Conservation (phyloP, 116 monocot species). For the Cymodocea nodosa region DNA sequence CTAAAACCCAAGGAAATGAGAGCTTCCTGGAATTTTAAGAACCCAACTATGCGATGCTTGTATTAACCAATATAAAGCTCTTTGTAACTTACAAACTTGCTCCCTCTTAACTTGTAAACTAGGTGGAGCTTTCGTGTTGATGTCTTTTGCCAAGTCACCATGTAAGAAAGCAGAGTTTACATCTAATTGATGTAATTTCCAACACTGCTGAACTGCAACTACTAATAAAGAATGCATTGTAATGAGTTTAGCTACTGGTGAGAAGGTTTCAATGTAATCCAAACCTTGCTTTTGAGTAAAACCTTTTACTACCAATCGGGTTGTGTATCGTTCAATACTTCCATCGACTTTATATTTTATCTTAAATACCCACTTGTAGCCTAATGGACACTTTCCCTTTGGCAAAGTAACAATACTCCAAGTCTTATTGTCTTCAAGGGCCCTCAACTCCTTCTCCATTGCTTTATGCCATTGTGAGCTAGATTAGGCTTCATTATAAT, state of each 20-base stretch:
- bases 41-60: not conserved
- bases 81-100: not conserved
- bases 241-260: not conserved
- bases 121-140: not conserved
- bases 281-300: constrained; percentile 2
- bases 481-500: not conserved
- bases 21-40: not conserved
- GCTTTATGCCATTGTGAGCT: not conserved
- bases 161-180: no score
- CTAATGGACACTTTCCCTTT: not conserved
- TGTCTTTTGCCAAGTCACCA: not conserved
- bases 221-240: not conserved
- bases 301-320: constrained; percentile 5
- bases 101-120: not conserved
- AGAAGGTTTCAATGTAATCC: constrained; percentile 5
- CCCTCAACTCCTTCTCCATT: not conserved
- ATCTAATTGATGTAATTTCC: no score
- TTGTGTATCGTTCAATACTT: not conserved
- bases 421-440: not conserved
- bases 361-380: constrained; percentile 10
- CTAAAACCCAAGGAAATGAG: not conserved
- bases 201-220: no score
- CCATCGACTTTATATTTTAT: not conserved
- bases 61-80: not conserved
- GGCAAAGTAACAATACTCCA: not conserved